Evolutionary conservation across 306 rosid genomes (phyloP).

Genomic region (Rosa persica): DNA sequence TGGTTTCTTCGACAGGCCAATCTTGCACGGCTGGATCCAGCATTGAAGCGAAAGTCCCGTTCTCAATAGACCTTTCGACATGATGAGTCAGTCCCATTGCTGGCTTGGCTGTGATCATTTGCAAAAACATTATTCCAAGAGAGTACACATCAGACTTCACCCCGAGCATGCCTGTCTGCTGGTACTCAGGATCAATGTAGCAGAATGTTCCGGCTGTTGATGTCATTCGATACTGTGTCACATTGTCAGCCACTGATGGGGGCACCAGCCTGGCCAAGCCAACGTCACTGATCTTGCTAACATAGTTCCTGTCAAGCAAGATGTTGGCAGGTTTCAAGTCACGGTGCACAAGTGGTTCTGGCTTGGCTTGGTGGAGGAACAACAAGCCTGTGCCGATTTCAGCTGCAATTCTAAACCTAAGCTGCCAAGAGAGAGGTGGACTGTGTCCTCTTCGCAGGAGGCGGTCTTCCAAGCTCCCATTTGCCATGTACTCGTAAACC

Average conservation of each 20-base stretch:
- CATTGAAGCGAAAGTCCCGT: slow-evolving; percentile 53
- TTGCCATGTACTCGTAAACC: slow-evolving; percentile 86
- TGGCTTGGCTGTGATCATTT: slow-evolving; percentile 69
- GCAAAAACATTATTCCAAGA: slow-evolving; percentile 82
- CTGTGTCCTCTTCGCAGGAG: slow-evolving; percentile 57
- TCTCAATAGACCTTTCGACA: slow-evolving; percentile 61
- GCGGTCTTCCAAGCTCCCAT: slow-evolving; percentile 86
- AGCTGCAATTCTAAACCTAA: slow-evolving; percentile 75
- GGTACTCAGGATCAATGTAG: slow-evolving; percentile 95
- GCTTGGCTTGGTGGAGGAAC: slow-evolving; percentile 94
- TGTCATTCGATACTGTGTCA: slow-evolving; percentile 84
- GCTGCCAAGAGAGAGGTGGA: slow-evolving; percentile 76
- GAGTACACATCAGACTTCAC: slow-evolving; percentile 90
- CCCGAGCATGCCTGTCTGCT: slow-evolving; percentile 95
- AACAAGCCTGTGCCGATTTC: slow-evolving; percentile 83
- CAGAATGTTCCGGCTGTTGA: slow-evolving; percentile 95
- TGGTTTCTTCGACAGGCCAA: slow-evolving; percentile 76
- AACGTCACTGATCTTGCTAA: slow-evolving; percentile 84
- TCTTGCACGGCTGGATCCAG: slow-evolving; percentile 69
- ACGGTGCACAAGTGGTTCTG: slow-evolving; percentile 94
- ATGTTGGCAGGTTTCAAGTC: slow-evolving; percentile 95
- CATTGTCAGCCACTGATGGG: slow-evolving; percentile 58
- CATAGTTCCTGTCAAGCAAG: slow-evolving; percentile 71
- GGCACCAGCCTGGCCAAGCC: slow-evolving; percentile 94
- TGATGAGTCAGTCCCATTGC: slow-evolving; percentile 94